Conservation (phyloP, 306 rosid species). For the peach (Prunus persica) region DNA sequence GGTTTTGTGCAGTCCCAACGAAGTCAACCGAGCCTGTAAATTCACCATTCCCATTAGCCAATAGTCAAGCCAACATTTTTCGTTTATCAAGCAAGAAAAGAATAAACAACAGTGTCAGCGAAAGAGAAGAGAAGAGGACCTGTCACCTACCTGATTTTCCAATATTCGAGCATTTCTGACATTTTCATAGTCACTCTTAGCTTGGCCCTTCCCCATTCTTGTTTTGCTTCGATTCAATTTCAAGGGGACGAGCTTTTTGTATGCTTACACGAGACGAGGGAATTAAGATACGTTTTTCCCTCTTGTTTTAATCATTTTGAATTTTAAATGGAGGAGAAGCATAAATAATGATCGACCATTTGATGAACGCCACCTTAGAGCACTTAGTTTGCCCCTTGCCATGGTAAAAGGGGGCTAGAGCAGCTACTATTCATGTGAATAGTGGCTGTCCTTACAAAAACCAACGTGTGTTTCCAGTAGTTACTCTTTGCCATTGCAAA, state of each 20-base stretch:
- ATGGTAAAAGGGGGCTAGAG: no score
- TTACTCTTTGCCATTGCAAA: no score
- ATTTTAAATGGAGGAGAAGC: no score
- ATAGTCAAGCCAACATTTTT: not conserved
- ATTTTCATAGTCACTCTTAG: constrained; percentile 43
- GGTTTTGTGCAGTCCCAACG: constrained; percentile 44
- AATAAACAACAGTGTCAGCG: not conserved
- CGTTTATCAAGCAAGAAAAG: no score
- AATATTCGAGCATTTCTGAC: constrained; percentile 54
- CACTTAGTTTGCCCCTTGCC: no score
- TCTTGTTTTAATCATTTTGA: no score
- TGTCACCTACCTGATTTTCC: constrained; percentile 50
- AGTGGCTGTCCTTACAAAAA: no score
- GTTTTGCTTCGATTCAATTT: not conserved
- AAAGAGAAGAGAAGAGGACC: not conserved
- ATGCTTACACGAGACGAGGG: no score
- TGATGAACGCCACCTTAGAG: not conserved
- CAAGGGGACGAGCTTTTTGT: no score
- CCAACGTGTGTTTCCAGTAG: no score
- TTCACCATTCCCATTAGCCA: not conserved
- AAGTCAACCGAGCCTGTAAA: constrained; percentile 49
- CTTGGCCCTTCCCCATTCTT: constrained; percentile 36
- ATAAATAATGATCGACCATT: not conserved
- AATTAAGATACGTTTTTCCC: no score
- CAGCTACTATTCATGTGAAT: no score